phyloP scores from a whole-genome alignment of 805 yeast genomes.

The Candida ascalaphidarum region DNA sequence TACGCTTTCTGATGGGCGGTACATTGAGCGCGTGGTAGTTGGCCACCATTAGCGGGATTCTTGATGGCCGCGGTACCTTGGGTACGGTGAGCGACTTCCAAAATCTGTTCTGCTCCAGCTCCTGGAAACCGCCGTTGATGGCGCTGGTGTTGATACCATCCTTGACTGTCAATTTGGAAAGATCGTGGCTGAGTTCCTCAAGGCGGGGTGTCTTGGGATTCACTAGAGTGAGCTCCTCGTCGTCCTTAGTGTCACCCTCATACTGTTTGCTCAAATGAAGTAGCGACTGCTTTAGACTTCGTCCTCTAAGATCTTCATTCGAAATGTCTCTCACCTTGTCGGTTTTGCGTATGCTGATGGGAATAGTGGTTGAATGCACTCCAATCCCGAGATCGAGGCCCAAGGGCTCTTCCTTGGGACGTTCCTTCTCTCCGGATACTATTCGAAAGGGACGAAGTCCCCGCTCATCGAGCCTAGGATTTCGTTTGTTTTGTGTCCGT shows the following conservation, averaged over 20 bases:
- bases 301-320: not conserved
- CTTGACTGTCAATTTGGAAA: no score
- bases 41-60: slow-evolving; percentile 17
- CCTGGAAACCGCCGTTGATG: no score
- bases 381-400: slow-evolving; percentile 23
- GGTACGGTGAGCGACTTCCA: no score
- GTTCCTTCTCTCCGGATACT: no score
- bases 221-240: no score
- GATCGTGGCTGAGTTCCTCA: no score
- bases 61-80: slow-evolving; percentile 5
- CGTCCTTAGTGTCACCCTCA: slow-evolving; percentile 4
- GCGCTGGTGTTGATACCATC: no score
- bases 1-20: slow-evolving; percentile 16
- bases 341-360: slow-evolving; percentile 22
- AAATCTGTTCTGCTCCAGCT: no score
- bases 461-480: slow-evolving; percentile 2
- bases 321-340: slow-evolving; percentile 20
- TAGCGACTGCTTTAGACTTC: slow-evolving; percentile 2
- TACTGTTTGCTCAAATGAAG: slow-evolving; percentile 1
- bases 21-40: slow-evolving; percentile 11
- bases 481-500: not conserved
- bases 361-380: slow-evolving; percentile 17
- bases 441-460: slow-evolving; percentile 10
- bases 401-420: no score
- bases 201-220: no score